Evolutionary conservation across 1,284 basidiomycete genomes (phyloP).

Genomic region (Leccinum holopus): DNA sequence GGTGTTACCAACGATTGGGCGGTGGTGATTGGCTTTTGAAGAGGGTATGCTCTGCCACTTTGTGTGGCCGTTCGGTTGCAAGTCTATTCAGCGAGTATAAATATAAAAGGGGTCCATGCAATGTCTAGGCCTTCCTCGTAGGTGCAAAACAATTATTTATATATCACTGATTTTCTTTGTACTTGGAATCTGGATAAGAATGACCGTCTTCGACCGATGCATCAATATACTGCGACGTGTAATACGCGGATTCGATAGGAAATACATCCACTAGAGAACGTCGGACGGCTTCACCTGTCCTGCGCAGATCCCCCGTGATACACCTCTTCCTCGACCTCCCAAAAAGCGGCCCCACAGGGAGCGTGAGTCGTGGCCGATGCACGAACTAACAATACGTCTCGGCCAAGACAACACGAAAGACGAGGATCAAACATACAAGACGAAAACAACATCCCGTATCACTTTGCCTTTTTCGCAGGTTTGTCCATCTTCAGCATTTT

Average conservation of each 20-base stretch:
- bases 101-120: neutral
- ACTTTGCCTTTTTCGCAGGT: conserved; percentile 18
- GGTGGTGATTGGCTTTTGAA: conserved; percentile 43
- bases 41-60: neutral
- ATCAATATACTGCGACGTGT: too few species aligned
- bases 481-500: conserved; percentile 24
- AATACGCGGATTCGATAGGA: too few species aligned
- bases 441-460: neutral
- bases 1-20: conserved; percentile 69
- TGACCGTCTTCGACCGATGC: neutral
- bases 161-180: neutral
- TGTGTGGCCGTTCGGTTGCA: neutral
- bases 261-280: too few species aligned
- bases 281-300: neutral
- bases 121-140: neutral
- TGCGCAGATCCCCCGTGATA: neutral
- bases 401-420: neutral
- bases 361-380: neutral
- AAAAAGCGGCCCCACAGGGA: neutral
- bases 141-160: neutral
- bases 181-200: neutral
- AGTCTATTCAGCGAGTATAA: neutral
- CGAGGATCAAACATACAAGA: conserved; percentile 10
- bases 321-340: neutral
- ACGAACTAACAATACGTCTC: neutral